These are phyloP conservation scores for Salix suchowensis DNA, from an alignment of 345 rosid genomes.

Conservation along the genomic window DNA sequence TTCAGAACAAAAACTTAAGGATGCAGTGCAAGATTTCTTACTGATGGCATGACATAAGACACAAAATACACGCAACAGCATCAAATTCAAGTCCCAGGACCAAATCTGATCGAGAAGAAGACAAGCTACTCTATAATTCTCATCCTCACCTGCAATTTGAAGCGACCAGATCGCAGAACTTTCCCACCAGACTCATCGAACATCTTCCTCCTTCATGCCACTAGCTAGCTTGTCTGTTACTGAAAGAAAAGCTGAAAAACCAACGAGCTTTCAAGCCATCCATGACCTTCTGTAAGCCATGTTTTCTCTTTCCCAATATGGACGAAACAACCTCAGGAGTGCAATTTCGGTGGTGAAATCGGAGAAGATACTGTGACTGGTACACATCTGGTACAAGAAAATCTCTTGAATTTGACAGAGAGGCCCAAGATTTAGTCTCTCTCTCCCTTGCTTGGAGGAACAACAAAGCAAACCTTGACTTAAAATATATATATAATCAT, in stretches of 20 bases:
- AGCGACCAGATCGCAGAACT: constrained; percentile 30
- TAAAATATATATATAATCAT: constrained; percentile 17
- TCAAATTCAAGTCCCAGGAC: background rate
- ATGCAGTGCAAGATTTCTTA: too few relatives aligned
- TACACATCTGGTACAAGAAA: constrained; percentile 5
- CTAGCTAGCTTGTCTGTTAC: background rate
- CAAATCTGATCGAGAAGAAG: background rate
- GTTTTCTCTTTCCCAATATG: background rate
- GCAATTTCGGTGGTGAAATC: background rate
- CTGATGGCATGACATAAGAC: too few relatives aligned
- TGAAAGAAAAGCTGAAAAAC: background rate
- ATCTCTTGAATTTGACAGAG: constrained; percentile 18
- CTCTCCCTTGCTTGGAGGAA: constrained; percentile 32
- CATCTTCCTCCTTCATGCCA: constrained; percentile 39
- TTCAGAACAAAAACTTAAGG: background rate
- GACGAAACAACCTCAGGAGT: constrained; percentile 36
- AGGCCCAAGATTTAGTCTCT: constrained; percentile 12
- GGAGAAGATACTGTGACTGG: background rate
- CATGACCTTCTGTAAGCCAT: constrained; percentile 10
- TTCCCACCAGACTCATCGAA: constrained; percentile 48
- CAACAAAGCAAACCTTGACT: constrained; percentile 34
- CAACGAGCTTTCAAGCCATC: background rate
- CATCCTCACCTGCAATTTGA: constrained; percentile 45
- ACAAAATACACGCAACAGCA: background rate
- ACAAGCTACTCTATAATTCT: background rate